phyloP scores from a whole-genome alignment of 164 flowering plant genomes.

The Umbilicus rupestris region DNA sequence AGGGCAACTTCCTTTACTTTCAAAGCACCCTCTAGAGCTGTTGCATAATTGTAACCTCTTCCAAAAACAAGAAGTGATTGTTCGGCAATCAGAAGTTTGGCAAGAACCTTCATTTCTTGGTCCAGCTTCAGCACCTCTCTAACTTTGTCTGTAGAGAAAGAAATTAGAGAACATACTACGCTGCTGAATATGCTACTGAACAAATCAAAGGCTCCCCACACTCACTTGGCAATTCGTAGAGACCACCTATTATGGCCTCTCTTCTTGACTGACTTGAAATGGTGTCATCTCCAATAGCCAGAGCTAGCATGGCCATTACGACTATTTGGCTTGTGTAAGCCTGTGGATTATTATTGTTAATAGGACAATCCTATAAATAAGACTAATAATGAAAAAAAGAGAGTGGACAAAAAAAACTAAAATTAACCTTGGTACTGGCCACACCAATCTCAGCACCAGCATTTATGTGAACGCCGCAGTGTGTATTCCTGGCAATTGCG shows the following conservation, averaged over 20 bases:
- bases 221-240: constrained; percentile 84
- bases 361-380: too few relatives aligned
- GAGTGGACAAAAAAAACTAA: not conserved
- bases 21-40: constrained; percentile 91
- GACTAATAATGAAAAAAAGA: not conserved
- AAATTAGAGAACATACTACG: not conserved
- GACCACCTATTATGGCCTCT: constrained; percentile 75
- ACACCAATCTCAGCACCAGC: constrained; percentile 98
- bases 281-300: constrained; percentile 80
- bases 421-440: constrained; percentile 88
- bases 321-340: constrained; percentile 98
- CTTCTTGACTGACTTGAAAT: constrained; percentile 70
- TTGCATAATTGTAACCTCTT: constrained; percentile 94
- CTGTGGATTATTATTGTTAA: constrained; percentile 22
- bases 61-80: constrained; percentile 96
- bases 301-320: constrained; percentile 91
- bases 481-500: constrained; percentile 85
- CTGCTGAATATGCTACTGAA: not conserved
- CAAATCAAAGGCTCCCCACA: not conserved
- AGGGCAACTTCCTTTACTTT: constrained; percentile 96
- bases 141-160: constrained; percentile 46
- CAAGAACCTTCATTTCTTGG: constrained; percentile 85
- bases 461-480: constrained; percentile 95
- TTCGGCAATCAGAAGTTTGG: constrained; percentile 59
- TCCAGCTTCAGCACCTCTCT: constrained; percentile 81